Evolutionary conservation across 768 basidiomycete genomes (phyloP).

Genomic region (Xerocomus brunneocitrinus): DNA sequence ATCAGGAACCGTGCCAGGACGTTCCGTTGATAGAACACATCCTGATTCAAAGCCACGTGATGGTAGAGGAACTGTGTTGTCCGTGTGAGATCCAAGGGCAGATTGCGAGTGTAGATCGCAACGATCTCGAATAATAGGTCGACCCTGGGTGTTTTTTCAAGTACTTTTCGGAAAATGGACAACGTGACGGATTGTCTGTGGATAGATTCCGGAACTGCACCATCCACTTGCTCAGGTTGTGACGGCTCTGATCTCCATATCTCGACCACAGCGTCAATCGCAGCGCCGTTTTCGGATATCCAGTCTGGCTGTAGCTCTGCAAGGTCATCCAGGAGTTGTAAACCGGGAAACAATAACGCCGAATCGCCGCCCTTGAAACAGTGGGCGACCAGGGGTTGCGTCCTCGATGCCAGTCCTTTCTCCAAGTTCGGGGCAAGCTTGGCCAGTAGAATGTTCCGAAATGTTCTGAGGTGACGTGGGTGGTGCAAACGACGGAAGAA

Average conservation of each 20-base stretch:
- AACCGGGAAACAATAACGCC: slow-evolving; percentile 57
- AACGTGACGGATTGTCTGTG: slow-evolving; percentile 64
- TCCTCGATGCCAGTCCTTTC: slow-evolving; percentile 60
- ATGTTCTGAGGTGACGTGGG: slow-evolving; percentile 74
- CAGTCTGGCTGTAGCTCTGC: slow-evolving; percentile 61
- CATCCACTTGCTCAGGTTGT: slow-evolving; percentile 40
- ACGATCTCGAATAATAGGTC: slow-evolving; percentile 88
- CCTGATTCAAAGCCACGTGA: slow-evolving; percentile 72
- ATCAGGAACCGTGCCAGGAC: slow-evolving; percentile 79
- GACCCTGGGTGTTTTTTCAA: slow-evolving; percentile 69
- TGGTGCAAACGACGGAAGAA: slow-evolving; percentile 77
- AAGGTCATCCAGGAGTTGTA: slow-evolving; percentile 76
- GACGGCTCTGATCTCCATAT: slow-evolving; percentile 62
- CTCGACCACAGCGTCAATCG: slow-evolving; percentile 65
- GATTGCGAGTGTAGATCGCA: slow-evolving; percentile 70
- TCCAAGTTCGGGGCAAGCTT: slow-evolving; percentile 72
- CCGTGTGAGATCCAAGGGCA: slow-evolving; percentile 76
- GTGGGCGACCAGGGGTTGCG: slow-evolving; percentile 46
- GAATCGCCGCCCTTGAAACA: slow-evolving; percentile 50
- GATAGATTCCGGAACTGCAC: slow-evolving; percentile 44
- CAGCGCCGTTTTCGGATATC: slow-evolving; percentile 62
- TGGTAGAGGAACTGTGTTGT: slow-evolving; percentile 82
- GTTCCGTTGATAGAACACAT: slow-evolving; percentile 70
- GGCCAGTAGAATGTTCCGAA: slow-evolving; percentile 78
- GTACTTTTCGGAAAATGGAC: slow-evolving; percentile 69